Percentiles rank a stretch among this genome's conserved stretches.
phyloP scores from a whole-genome alignment of 1,139 yeast species.

The Scheffersomyces cryptocercus region DNA sequence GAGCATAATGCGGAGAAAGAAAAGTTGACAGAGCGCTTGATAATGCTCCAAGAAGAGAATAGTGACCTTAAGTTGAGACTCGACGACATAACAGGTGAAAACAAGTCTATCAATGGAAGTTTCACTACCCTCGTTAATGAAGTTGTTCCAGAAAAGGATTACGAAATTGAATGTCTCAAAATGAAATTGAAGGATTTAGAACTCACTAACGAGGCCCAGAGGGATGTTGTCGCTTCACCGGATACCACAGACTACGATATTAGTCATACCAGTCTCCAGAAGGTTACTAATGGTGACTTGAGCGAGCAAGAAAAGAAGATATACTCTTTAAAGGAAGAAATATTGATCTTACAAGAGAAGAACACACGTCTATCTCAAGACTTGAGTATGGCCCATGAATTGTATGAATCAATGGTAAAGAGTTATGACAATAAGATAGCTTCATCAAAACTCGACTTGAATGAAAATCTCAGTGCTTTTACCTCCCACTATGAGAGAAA shows the following conservation, averaged over 20 bases:
- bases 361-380: constrained; percentile 19
- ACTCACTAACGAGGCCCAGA: not conserved
- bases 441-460: constrained; percentile 25
- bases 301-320: constrained; percentile 22
- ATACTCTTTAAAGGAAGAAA: constrained; percentile 20
- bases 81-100: not conserved
- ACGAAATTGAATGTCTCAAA: constrained; percentile 22
- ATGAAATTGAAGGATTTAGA: constrained; percentile 14
- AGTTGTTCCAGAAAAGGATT: constrained; percentile 24
- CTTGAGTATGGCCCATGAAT: constrained; percentile 15
- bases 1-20: not conserved
- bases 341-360: constrained; percentile 18
- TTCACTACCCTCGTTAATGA: constrained; percentile 15
- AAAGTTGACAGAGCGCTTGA: constrained; percentile 24
- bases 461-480: constrained; percentile 10
- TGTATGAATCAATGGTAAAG: constrained; percentile 18
- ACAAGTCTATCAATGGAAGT: constrained; percentile 9
- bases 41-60: constrained; percentile 23
- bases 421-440: constrained; percentile 25
- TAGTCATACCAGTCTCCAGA: too few relatives aligned
- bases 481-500: constrained; percentile 18
- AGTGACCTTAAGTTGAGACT: constrained; percentile 8
- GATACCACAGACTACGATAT: not conserved
- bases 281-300: not conserved
- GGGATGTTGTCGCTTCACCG: not conserved